Percentiles rank a stretch among this genome's conserved stretches.
Evolutionary conservation across 257 asterid species (phyloP).

Genomic region (Avicennia marina): DNA sequence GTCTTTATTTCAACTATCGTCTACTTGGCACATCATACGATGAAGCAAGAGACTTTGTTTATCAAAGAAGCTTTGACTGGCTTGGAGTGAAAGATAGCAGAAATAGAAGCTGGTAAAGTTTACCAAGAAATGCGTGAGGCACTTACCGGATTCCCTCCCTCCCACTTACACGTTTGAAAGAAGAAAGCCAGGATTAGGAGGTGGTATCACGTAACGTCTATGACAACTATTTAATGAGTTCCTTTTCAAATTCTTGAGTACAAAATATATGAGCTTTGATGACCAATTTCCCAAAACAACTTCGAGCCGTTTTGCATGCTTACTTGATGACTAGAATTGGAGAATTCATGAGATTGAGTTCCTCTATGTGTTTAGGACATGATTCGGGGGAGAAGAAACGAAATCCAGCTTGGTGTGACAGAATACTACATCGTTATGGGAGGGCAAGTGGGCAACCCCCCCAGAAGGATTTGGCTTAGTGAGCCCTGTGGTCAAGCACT

Average conservation of each 20-base stretch:
- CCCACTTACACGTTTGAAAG: conserved; percentile 93
- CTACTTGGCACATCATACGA: conserved; percentile 92
- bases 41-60: conserved; percentile 93
- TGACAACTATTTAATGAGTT: background rate
- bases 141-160: conserved; percentile 80
- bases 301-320: background rate
- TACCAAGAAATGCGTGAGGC: conserved; percentile 99
- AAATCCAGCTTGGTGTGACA: conserved; percentile 97
- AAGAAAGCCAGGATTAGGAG: conserved; percentile 94
- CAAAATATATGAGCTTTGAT: no score
- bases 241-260: background rate
- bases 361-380: conserved; percentile 47
- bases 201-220: conserved; percentile 23
- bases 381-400: conserved; percentile 97
- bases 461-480: conserved; percentile 59
- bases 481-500: conserved; percentile 84
- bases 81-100: conserved; percentile 89
- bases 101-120: conserved; percentile 87
- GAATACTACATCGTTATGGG: conserved; percentile 75
- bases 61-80: conserved; percentile 97
- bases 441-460: conserved; percentile 57
- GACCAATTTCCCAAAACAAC: no score
- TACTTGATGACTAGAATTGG: background rate
- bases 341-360: background rate
- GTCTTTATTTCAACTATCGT: conserved; percentile 85